Evolutionary conservation across 1,139 yeast genomes (phyloP).

Genomic region (Yamadazyma taylorii): DNA sequence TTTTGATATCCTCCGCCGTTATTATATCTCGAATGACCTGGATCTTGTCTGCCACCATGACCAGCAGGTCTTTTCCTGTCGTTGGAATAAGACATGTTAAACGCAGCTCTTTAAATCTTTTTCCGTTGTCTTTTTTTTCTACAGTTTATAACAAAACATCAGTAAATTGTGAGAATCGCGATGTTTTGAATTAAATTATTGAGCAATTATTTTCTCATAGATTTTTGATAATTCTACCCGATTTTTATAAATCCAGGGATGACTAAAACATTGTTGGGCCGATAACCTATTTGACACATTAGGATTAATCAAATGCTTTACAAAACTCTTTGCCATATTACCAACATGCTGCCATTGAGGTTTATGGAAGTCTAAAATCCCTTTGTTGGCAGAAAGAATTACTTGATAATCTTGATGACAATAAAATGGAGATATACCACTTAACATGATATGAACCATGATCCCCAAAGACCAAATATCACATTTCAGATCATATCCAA

Average conservation of each 20-base stretch:
- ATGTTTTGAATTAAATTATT: not conserved
- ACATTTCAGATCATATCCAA: slow-evolving; percentile 55
- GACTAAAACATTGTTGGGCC: slow-evolving; percentile 30
- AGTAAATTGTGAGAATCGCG: slow-evolving; percentile 4
- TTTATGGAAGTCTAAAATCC: slow-evolving; percentile 38
- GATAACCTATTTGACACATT: slow-evolving; percentile 25
- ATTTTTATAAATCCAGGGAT: slow-evolving; percentile 44
- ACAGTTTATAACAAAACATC: no score
- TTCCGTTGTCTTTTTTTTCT: no score
- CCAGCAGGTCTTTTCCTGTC: slow-evolving; percentile 5
- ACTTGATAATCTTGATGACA: slow-evolving; percentile 37
- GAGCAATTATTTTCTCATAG: slow-evolving; percentile 11
- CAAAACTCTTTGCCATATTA: slow-evolving; percentile 43
- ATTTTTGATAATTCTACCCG: slow-evolving; percentile 15
- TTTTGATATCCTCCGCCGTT: slow-evolving; percentile 8
- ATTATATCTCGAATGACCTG: slow-evolving; percentile 9
- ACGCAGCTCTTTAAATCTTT: no score
- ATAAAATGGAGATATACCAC: slow-evolving; percentile 65
- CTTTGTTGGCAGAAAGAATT: slow-evolving; percentile 39
- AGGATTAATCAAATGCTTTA: slow-evolving; percentile 34
- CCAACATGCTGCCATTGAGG: slow-evolving; percentile 34
- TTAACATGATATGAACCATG: slow-evolving; percentile 51
- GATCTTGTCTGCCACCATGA: slow-evolving; percentile 3
- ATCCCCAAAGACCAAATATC: slow-evolving; percentile 72
- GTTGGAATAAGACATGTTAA: slow-evolving; percentile 7